Evolutionary conservation across 768 basidiomycete species (phyloP), one percentile per base, ranked within the genome.

Genomic region (Boletus subcaerulescens): DNA sequence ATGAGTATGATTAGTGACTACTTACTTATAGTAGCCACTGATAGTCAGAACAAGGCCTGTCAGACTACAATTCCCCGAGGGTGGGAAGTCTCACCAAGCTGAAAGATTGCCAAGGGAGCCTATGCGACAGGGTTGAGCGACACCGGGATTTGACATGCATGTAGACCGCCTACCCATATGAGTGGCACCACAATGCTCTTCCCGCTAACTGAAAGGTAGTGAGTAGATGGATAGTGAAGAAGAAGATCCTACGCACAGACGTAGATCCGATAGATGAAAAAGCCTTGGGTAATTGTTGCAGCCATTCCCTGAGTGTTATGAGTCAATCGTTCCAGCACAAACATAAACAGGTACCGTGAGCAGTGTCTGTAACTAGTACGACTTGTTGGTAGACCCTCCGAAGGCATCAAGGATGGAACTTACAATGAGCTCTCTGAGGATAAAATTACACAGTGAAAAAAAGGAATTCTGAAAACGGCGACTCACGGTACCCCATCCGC

Each of bases 371-470:
- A 63, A 0, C 61, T 63, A 29, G 26, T 29, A 29, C 11, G 4
- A 20, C 17, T 7, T 8, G n/a, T 63, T 7, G 9, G 31, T 40
- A 14, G 7, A 38, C 11, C 4, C 26, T 39, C 15, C 35, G 31
- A 20, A 3, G 4, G 22, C 2, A 1, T 44, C 20, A 29, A 5
- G 3, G 15, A 47, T 32, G 17, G 12, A 18, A 44, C 61, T 56
- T 48, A 62, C 61, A 1, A 38, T 2, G 5, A 60, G n/a, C 2
- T 63, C 61, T 0, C 61, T 62, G n/a, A n/a, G 33, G 14, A 35
- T 12, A 14, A 6, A 26, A 32, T 2, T 17, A 26, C 3, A 31
- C 8, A 3, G 11, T 11, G 22, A 12, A 18, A n/a, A 18, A 35
- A 35, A 5, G 6, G 33, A 5, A 0, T 15, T 14, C 22, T 5